A percentile compares a stretch with the other conserved stretches of the same genome.
Evolutionary conservation across 2,329 filamentous ascomycete species (phyloP).

Genomic region (Mycosphaerella arachidis): DNA sequence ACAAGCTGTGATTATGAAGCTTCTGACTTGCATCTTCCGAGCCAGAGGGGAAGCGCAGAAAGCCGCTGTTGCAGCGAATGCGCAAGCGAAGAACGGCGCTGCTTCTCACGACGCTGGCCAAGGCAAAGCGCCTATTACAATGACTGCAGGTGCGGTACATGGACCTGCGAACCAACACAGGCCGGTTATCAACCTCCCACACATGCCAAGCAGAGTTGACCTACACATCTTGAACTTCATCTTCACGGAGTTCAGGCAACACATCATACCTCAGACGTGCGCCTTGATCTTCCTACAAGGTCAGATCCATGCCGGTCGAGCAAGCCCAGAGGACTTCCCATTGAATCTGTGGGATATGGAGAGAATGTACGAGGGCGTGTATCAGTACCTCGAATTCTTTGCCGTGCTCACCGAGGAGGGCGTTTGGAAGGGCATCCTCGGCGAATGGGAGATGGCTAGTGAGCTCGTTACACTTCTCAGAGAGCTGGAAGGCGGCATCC

Average conservation of each 20-base stretch:
- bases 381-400: constrained; percentile 91
- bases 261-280: constrained; percentile 89
- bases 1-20: constrained; percentile 85
- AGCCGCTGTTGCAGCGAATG: constrained; percentile 15
- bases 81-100: constrained; percentile 13
- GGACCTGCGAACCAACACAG: constrained; percentile 2
- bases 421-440: constrained; percentile 76
- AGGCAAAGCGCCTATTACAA: constrained; percentile 3
- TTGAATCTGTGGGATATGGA: constrained; percentile 98
- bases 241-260: constrained; percentile 84
- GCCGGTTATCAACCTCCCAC: constrained; percentile 10
- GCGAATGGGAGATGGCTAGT: constrained; percentile 87
- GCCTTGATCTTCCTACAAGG: constrained; percentile 92
- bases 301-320: constrained; percentile 72
- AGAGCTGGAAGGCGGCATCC: constrained; percentile 81
- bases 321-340: constrained; percentile 80
- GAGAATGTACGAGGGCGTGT: constrained; percentile 87
- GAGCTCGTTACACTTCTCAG: constrained; percentile 83
- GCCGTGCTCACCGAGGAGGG: constrained; percentile 81
- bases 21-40: constrained; percentile 85
- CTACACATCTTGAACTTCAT: constrained; percentile 77
- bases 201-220: constrained; percentile 47
- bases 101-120: not conserved
- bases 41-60: constrained; percentile 46
- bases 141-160: constrained; percentile 4